phyloP scores from a whole-genome alignment of 2,329 filamentous ascomycete genomes.

The Sclerotinia trifoliorum region DNA sequence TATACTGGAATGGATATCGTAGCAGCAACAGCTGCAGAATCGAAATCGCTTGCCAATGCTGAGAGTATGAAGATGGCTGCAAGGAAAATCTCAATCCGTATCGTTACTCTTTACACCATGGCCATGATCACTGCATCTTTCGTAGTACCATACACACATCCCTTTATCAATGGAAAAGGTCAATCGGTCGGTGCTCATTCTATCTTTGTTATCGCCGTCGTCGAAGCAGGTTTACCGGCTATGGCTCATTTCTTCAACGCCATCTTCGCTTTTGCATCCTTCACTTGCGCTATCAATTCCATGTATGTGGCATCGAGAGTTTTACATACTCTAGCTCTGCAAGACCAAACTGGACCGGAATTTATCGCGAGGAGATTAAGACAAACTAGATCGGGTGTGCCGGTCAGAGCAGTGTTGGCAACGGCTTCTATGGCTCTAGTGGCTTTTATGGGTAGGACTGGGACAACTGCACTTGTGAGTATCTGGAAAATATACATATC shows the following conservation, averaged over 20 bases:
- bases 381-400: slow-evolving; percentile 43
- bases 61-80: slow-evolving; percentile 46
- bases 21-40: slow-evolving; percentile 43
- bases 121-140: slow-evolving; percentile 38
- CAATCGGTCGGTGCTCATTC: slow-evolving; percentile 42
- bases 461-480: slow-evolving; percentile 42
- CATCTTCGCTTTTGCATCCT: slow-evolving; percentile 43
- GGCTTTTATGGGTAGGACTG: slow-evolving; percentile 44
- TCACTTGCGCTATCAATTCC: slow-evolving; percentile 43
- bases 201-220: slow-evolving; percentile 43
- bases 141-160: slow-evolving; percentile 42
- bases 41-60: slow-evolving; percentile 40
- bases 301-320: slow-evolving; percentile 43
- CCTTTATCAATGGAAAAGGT: slow-evolving; percentile 44
- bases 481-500: neutral
- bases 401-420: slow-evolving; percentile 43
- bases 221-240: slow-evolving; percentile 42
- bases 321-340: slow-evolving; percentile 43
- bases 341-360: slow-evolving; percentile 44
- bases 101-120: slow-evolving; percentile 38
- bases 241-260: slow-evolving; percentile 39
- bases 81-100: slow-evolving; percentile 43
- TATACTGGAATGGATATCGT: slow-evolving; percentile 42
- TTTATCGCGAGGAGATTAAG: slow-evolving; percentile 44
- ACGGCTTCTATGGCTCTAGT: slow-evolving; percentile 44